A percentile compares a stretch with the other conserved stretches of the same genome.
Conservation (phyloP, 129 eudicot species). For the Tanacetum coccineum region DNA sequence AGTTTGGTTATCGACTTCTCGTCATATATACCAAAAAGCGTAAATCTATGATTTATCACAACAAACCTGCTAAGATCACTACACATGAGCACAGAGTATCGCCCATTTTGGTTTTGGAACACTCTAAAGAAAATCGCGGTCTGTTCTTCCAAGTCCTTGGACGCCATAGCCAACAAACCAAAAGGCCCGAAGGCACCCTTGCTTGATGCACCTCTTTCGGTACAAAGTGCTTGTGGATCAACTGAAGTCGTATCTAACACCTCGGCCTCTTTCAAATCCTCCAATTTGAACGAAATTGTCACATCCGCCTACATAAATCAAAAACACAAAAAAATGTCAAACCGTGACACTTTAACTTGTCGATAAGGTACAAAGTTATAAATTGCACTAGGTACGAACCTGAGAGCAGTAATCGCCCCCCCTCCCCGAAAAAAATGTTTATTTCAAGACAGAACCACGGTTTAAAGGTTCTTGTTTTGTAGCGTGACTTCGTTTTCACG, state of each 20-base stretch:
- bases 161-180: constrained; percentile 55
- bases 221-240: constrained; percentile 48
- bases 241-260: constrained; percentile 37
- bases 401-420: too few species aligned
- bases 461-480: constrained; percentile 15
- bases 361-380: too few species aligned
- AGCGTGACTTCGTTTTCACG: constrained; percentile 32
- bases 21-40: too few species aligned
- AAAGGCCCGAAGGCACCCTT: constrained; percentile 51
- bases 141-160: constrained; percentile 45
- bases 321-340: too few species aligned
- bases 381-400: too few species aligned
- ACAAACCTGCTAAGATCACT: constrained; percentile 58
- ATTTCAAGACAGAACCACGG: too few species aligned
- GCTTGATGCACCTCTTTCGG: constrained; percentile 35
- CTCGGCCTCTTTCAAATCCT: constrained; percentile 39
- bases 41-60: background rate
- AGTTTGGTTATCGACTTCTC: too few species aligned
- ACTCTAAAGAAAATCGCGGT: constrained; percentile 59
- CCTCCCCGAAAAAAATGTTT: too few species aligned
- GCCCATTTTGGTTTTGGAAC: constrained; percentile 28
- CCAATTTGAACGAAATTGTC: constrained; percentile 37
- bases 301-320: too few species aligned
- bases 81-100: constrained; percentile 56
- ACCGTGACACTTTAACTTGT: too few species aligned